These are phyloP conservation scores for Fusarium acutatum DNA, from an alignment of 2,329 filamentous ascomycete genomes.

Conservation along the genomic window DNA sequence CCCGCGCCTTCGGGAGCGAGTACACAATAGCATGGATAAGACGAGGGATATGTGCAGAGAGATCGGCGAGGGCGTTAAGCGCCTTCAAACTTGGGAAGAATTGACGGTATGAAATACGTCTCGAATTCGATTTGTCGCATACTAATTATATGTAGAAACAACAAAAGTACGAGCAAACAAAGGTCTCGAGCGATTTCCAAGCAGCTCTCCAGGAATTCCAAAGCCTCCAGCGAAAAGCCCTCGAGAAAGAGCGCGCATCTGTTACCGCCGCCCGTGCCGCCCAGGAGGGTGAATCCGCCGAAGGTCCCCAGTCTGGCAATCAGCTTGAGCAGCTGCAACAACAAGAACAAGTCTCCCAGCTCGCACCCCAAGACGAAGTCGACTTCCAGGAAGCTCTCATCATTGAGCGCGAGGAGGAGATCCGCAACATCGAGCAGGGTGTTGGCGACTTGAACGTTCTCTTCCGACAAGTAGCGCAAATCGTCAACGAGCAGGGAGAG, in stretches of 20 bases:
- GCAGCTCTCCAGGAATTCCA: conserved; percentile 91
- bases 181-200: conserved; percentile 93
- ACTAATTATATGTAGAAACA: conserved; percentile 68
- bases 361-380: conserved; percentile 92
- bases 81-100: conserved; percentile 86
- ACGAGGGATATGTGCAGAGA: conserved; percentile 88
- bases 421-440: conserved; percentile 95
- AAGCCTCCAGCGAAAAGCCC: conserved; percentile 83
- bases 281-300: conserved; percentile 67
- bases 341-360: conserved; percentile 74
- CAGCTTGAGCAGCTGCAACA: conserved; percentile 68
- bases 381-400: conserved; percentile 98
- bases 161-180: conserved; percentile 96
- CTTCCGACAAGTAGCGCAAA: conserved; percentile 97
- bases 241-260: conserved; percentile 92
- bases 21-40: conserved; percentile 87
- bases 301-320: conserved; percentile 44
- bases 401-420: conserved; percentile 95
- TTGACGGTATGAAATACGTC: conserved; percentile 66
- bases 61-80: conserved; percentile 93
- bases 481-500: conserved; percentile 93
- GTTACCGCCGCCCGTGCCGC: conserved; percentile 84
- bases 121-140: conserved; percentile 9
- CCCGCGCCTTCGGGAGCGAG: conserved; percentile 86
- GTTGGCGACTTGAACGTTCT: conserved; percentile 96